phyloP scores from a whole-genome alignment of 1,139 yeast genomes.

The Hansenula lynferdii region DNA sequence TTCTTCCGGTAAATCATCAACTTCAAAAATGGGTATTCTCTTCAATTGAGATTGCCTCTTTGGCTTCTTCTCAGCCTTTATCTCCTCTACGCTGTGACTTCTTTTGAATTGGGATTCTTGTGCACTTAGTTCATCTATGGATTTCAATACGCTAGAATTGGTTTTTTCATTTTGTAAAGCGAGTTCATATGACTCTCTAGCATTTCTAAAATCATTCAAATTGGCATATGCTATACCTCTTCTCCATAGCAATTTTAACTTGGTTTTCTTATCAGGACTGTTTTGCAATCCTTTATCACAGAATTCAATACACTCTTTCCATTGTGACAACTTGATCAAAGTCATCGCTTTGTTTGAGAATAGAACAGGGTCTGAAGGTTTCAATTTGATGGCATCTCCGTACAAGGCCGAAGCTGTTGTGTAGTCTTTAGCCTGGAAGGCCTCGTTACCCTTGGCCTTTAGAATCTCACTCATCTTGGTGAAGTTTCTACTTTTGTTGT shows the following conservation, averaged over 20 bases:
- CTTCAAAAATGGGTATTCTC: constrained; percentile 38
- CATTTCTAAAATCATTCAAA: constrained; percentile 29
- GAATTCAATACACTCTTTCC: constrained; percentile 55
- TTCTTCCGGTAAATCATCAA: constrained; percentile 41
- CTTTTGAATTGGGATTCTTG: constrained; percentile 13
- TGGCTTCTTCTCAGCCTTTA: constrained; percentile 11
- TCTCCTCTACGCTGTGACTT: constrained; percentile 16
- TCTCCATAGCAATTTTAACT: constrained; percentile 54
- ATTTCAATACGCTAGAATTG: constrained; percentile 31
- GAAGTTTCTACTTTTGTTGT: no score
- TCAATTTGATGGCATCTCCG: constrained; percentile 57
- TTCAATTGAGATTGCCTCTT: constrained; percentile 5
- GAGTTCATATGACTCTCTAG: constrained; percentile 32
- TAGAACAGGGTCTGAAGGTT: constrained; percentile 54
- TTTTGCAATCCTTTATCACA: constrained; percentile 50
- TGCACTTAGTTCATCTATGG: constrained; percentile 12
- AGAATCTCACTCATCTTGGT: constrained; percentile 24
- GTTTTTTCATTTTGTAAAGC: constrained; percentile 44
- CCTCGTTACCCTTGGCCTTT: constrained; percentile 56
- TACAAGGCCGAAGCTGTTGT: constrained; percentile 57
- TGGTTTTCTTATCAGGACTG: constrained; percentile 24
- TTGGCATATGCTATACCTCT: constrained; percentile 43
- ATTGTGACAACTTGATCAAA: constrained; percentile 49
- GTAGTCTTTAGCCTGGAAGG: constrained; percentile 51
- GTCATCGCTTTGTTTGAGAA: constrained; percentile 81